These are phyloP conservation scores for Aureobasidium sp. DNA, from an alignment of 2,329 filamentous ascomycete genomes.

Conservation along the genomic window DNA sequence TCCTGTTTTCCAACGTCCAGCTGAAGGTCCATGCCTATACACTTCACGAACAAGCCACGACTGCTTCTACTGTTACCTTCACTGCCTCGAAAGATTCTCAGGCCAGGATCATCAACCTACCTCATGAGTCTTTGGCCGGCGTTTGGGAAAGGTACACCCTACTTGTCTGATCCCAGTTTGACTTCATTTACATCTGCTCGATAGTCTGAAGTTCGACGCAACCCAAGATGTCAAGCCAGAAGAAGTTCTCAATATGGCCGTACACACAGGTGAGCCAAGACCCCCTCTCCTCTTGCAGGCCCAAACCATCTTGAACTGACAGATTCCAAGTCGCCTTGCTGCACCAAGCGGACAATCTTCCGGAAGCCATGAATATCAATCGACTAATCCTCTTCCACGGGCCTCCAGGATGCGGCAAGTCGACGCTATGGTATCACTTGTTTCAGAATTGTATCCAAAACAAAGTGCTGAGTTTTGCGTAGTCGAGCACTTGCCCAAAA, in stretches of 20 bases:
- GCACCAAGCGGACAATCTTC: slow-evolving; percentile 30
- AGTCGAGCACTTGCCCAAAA: slow-evolving; percentile 46
- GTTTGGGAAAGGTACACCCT: slow-evolving; percentile 34
- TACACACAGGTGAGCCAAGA: neutral
- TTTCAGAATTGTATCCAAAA: neutral
- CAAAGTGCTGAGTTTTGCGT: neutral
- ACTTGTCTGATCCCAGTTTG: no score
- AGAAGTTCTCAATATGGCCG: neutral
- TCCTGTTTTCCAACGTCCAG: slow-evolving; percentile 31
- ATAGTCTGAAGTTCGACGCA: slow-evolving; percentile 38
- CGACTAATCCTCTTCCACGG: slow-evolving; percentile 38
- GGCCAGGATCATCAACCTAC: slow-evolving; percentile 31
- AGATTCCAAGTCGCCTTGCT: slow-evolving; percentile 27
- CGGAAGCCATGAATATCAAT: slow-evolving; percentile 39
- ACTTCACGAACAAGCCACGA: slow-evolving; percentile 27
- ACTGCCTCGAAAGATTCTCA: slow-evolving; percentile 21
- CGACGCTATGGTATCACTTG: slow-evolving; percentile 31
- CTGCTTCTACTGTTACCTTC: slow-evolving; percentile 24
- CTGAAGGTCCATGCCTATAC: slow-evolving; percentile 40
- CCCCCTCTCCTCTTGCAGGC: neutral
- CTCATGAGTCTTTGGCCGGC: slow-evolving; percentile 34
- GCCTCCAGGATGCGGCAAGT: slow-evolving; percentile 39
- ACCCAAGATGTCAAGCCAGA: slow-evolving; percentile 26
- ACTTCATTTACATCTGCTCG: neutral
- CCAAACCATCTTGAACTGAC: neutral